Conservation (phyloP, 2,329 filamentous ascomycete genomes). For the Paracamarosporium sp. region DNA sequence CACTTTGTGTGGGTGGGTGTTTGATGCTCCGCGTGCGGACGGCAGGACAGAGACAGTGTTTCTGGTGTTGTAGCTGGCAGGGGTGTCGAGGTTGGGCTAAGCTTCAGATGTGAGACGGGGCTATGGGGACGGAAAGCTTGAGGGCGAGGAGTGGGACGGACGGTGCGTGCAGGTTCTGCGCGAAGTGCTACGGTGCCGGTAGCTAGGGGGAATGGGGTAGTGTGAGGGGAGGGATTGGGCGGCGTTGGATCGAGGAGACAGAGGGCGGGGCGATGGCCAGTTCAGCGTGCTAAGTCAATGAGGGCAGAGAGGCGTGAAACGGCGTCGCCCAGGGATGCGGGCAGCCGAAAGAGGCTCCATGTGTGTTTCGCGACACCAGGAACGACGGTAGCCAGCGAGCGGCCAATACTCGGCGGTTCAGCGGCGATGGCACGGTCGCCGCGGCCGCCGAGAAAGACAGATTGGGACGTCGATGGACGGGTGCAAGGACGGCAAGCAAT, state of each 20-base stretch:
- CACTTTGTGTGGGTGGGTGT: not conserved
- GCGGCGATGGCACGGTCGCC: not conserved
- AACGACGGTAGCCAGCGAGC: not conserved
- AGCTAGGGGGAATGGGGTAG: not conserved
- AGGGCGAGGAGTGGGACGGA: not conserved
- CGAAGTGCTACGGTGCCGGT: not conserved
- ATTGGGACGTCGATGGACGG: too few relatives aligned
- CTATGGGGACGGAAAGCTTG: not conserved
- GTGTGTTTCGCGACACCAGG: not conserved
- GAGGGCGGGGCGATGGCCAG: too few relatives aligned
- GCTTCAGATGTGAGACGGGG: slow-evolving; percentile 6
- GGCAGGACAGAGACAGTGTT: not conserved
- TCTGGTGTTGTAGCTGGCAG: not conserved
- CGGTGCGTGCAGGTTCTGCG: not conserved
- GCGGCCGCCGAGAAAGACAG: not conserved
- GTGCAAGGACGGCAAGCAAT: not conserved
- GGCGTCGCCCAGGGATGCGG: not conserved
- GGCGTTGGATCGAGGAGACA: too few relatives aligned
- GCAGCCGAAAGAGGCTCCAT: not conserved
- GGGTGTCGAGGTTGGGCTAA: not conserved
- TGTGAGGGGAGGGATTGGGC: too few relatives aligned
- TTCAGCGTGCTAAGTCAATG: too few relatives aligned
- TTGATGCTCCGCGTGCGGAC: not conserved
- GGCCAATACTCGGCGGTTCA: not conserved
- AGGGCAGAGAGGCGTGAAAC: too few relatives aligned